Evolutionary conservation across 2,329 filamentous ascomycete species (phyloP).

Genomic region (Fusarium caatingaense): DNA sequence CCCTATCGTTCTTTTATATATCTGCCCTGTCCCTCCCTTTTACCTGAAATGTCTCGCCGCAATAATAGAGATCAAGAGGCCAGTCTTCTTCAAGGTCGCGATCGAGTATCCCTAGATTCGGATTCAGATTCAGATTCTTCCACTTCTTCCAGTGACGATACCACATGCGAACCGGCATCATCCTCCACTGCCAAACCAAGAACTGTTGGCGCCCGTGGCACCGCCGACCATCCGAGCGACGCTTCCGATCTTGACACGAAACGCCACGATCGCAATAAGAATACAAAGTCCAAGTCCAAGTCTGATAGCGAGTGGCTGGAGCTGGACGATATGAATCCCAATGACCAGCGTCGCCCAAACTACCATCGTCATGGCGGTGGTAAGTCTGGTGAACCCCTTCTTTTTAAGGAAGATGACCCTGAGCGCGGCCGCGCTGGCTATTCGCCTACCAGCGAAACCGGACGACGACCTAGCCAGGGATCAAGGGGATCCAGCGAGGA

Average conservation of each 20-base stretch:
- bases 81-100: slow-evolving; percentile 34
- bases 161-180: slow-evolving; percentile 46
- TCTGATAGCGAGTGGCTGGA: slow-evolving; percentile 43
- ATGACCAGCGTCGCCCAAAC: slow-evolving; percentile 55
- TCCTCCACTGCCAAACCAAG: slow-evolving; percentile 40
- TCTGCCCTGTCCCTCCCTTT: slow-evolving; percentile 4
- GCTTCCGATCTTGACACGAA: slow-evolving; percentile 47
- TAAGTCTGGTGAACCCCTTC: slow-evolving; percentile 57
- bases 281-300: slow-evolving; percentile 49
- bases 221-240: slow-evolving; percentile 43
- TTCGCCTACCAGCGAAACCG: slow-evolving; percentile 26
- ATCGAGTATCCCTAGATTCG: slow-evolving; percentile 30
- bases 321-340: slow-evolving; percentile 56
- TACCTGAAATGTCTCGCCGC: slow-evolving; percentile 40
- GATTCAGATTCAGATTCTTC: slow-evolving; percentile 8
- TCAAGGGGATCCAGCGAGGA: slow-evolving; percentile 41
- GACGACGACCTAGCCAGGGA: slow-evolving; percentile 31
- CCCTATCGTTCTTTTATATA: slow-evolving; percentile 22
- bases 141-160: slow-evolving; percentile 39
- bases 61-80: slow-evolving; percentile 39
- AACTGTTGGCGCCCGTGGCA: slow-evolving; percentile 43
- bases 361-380: slow-evolving; percentile 60
- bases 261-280: slow-evolving; percentile 49
- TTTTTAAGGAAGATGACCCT: slow-evolving; percentile 52
- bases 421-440: slow-evolving; percentile 44